Evolutionary conservation across 306 rosid species (phyloP).

Genomic region (Morella rubra): DNA sequence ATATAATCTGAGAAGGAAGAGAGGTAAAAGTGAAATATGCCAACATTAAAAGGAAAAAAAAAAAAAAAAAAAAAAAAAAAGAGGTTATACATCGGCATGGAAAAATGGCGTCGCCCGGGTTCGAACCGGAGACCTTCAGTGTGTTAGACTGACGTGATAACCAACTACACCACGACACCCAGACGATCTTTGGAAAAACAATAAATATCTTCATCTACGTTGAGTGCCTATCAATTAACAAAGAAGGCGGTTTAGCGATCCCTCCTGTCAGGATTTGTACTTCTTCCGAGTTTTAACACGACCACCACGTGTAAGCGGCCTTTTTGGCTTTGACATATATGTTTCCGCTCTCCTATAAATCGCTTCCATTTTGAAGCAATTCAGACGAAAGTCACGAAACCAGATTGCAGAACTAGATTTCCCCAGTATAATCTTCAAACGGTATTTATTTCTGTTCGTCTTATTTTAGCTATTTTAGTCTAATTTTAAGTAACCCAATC

Average conservation of each 20-base stretch:
- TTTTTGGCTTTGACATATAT: neutral
- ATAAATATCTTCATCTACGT: no score
- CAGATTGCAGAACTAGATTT: neutral
- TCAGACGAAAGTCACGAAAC: neutral
- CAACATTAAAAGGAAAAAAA: no score
- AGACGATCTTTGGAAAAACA: neutral
- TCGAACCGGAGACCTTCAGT: slow-evolving; percentile 82
- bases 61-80: neutral
- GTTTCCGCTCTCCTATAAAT: neutral
- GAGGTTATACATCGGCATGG: no score
- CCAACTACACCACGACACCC: slow-evolving; percentile 63
- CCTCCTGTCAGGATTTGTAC: no score
- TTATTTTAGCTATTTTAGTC: neutral
- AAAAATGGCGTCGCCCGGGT: slow-evolving; percentile 54
- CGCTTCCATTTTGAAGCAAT: neutral
- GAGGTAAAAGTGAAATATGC: no score
- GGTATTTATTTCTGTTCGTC: neutral
- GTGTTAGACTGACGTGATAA: slow-evolving; percentile 98
- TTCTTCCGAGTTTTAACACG: neutral
- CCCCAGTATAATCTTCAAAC: neutral
- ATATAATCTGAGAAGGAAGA: neutral
- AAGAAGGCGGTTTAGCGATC: neutral
- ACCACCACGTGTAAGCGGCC: neutral
- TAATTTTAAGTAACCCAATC: neutral
- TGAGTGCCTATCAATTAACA: no score